Percentiles rank a stretch among this genome's conserved stretches.
Conservation (phyloP, 495 filamentous ascomycete species). For the Sordaria brevicollis region DNA sequence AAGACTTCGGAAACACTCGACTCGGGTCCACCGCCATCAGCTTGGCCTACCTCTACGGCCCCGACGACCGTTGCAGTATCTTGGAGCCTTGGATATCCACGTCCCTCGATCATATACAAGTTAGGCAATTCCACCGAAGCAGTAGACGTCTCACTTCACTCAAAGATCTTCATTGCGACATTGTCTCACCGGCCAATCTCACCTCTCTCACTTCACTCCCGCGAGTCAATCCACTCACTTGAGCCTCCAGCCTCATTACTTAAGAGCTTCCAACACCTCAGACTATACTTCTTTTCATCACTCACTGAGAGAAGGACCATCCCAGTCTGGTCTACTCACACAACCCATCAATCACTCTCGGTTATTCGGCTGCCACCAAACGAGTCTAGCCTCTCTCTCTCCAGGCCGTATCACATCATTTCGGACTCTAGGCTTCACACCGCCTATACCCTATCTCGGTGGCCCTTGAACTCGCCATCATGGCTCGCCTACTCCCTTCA, state of each 20-base stretch:
- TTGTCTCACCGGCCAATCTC: not conserved
- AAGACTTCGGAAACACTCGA: not conserved
- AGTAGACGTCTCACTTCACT: not conserved
- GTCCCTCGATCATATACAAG: not conserved
- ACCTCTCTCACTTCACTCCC: not conserved
- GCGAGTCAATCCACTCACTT: not conserved
- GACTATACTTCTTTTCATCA: not conserved
- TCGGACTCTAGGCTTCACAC: not conserved
- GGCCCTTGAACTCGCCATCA: not conserved
- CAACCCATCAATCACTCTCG: not conserved
- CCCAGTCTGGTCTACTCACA: not conserved
- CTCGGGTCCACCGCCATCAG: not conserved
- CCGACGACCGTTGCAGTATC: not conserved
- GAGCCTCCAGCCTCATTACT: not conserved
- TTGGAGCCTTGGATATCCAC: not conserved
- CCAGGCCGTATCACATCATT: not conserved
- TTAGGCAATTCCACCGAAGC: not conserved
- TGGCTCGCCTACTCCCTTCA: slow-evolving; percentile 3
- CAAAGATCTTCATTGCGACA: not conserved
- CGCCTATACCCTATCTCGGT: not conserved
- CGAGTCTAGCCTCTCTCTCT: not conserved
- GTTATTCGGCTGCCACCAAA: not conserved
- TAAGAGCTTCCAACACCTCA: not conserved
- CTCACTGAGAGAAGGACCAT: not conserved
- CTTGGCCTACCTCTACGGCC: not conserved